Evolutionary conservation across 495 filamentous ascomycete genomes (phyloP).

Genomic region (Parathielavia hyrcaniae): DNA sequence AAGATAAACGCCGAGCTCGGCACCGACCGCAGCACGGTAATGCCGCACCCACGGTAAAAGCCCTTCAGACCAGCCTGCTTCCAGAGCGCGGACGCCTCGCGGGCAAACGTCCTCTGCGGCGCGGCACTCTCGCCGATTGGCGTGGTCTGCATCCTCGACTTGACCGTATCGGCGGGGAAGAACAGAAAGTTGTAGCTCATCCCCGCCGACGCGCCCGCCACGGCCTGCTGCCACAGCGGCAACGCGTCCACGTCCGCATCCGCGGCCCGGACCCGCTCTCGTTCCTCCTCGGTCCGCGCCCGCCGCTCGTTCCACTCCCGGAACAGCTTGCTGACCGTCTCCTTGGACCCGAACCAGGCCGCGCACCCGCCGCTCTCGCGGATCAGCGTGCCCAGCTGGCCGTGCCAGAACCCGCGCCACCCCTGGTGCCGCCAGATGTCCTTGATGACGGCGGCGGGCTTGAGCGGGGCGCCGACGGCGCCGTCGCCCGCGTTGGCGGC

Average conservation of each 20-base stretch:
- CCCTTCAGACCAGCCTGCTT: slow-evolving; percentile 71
- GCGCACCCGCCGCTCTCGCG: slow-evolving; percentile 89
- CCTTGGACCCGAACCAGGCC: slow-evolving; percentile 94
- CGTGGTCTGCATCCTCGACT: slow-evolving; percentile 90
- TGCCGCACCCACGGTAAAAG: slow-evolving; percentile 90
- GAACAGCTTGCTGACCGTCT: slow-evolving; percentile 67
- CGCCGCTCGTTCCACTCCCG: slow-evolving; percentile 35
- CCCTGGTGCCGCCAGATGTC: slow-evolving; percentile 78
- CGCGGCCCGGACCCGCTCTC: slow-evolving; percentile 24
- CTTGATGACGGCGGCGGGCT: slow-evolving; percentile 53
- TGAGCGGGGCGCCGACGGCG: slow-evolving; percentile 27
- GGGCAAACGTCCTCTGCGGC: slow-evolving; percentile 56
- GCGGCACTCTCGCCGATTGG: slow-evolving; percentile 48
- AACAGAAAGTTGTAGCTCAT: slow-evolving; percentile 94
- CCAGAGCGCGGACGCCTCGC: slow-evolving; percentile 66
- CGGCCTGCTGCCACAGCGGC: slow-evolving; percentile 72
- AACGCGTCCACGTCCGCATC: slow-evolving; percentile 35
- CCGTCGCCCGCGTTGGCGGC: slow-evolving; percentile 22
- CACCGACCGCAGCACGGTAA: slow-evolving; percentile 78
- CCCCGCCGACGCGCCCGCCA: slow-evolving; percentile 84
- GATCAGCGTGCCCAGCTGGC: slow-evolving; percentile 86
- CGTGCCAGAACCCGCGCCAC: slow-evolving; percentile 84
- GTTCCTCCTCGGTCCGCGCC: slow-evolving; percentile 29
- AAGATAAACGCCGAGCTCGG: slow-evolving; percentile 98
- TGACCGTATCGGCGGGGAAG: slow-evolving; percentile 95